Base-by-base conservation (phyloP, 306 rosid genomes). In the Ochetophila trinervis region DNA sequence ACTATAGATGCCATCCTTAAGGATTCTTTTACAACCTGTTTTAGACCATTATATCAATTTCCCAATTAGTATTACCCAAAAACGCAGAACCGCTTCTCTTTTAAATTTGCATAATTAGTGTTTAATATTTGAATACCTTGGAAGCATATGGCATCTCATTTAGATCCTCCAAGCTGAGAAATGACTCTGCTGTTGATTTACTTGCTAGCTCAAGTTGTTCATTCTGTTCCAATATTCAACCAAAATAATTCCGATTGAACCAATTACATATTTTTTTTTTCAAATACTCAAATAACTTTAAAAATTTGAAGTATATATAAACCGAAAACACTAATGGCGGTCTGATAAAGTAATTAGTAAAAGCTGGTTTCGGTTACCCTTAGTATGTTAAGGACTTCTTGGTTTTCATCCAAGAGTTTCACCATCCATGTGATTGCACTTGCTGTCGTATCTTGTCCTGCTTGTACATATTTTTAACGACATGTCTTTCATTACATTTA, bases 361-460 rank as follows among this genome's bases (percentile, higher is more conserved):
- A 27, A 61, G 66, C 6, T 53, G 3, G 16, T 0, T 0, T 40
- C 14, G 65, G 72, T 49, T 65, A 91, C 97, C 89, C 47, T 66
- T 4, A 89, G 81, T n/a, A 47, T 64, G 32, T 78, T 56, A 55
- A 82, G 87, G 42, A 86, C 94, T 12, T 79, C 74, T 7, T 61
- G 82, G 64, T 86, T 93, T 71, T 89, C 98, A 47, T 80, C 87
- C 61, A 93, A 74, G 83, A 74, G 89, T 75, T 93, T 89, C 37
- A 93, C 79, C 96, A 89, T 93, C 99, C 97, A 89, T 44, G 91
- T 83, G 48, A 86, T 79, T 66, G 98, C 95, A 69, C 80, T 87
- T 21, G 96, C 94, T 20, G 88, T 87, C 0, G 94, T 89, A 82
- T 93, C 97, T 60, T 86, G 96, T 54, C 96, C 95, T 67, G 84